phyloP scores from a whole-genome alignment of 2,329 filamentous ascomycete genomes.

The Phaeosphaeriaceae sp. region DNA sequence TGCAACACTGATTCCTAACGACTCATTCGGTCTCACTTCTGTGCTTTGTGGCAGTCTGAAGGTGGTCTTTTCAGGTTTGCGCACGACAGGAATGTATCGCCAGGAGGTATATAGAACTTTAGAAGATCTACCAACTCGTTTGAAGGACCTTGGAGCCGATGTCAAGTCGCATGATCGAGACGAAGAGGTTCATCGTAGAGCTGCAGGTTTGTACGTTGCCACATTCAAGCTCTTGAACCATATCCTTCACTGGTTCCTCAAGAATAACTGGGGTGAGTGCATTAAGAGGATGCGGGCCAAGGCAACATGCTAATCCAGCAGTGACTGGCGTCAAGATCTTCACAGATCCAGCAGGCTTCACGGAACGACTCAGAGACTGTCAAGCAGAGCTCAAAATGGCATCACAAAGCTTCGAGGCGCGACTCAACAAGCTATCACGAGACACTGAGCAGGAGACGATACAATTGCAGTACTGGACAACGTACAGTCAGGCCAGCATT shows the following conservation, averaged over 20 bases:
- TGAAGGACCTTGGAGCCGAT: not conserved
- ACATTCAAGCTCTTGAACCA: constrained; percentile 1
- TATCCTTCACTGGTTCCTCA: not conserved
- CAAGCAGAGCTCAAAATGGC: constrained; percentile 1
- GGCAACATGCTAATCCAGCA: not conserved
- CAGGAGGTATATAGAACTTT: not conserved
- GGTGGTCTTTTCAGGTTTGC: not conserved
- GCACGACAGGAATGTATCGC: not conserved
- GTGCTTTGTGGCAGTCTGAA: not conserved
- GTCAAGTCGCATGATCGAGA: not conserved
- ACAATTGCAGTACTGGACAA: not conserved
- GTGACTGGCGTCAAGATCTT: not conserved
- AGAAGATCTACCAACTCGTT: not conserved
- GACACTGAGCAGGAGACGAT: not conserved
- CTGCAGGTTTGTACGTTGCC: not conserved
- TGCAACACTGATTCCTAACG: not conserved
- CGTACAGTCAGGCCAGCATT: not conserved
- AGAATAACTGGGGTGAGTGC: not conserved
- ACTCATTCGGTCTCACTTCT: not conserved
- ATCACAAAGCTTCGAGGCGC: not conserved
- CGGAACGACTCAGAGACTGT: not conserved
- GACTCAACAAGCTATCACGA: not conserved
- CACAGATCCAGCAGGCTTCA: not conserved
- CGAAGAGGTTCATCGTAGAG: not conserved
- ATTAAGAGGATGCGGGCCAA: not conserved